Evolutionary conservation across 2,329 filamentous ascomycete genomes (phyloP).

Genomic region (Calonectria montana): DNA sequence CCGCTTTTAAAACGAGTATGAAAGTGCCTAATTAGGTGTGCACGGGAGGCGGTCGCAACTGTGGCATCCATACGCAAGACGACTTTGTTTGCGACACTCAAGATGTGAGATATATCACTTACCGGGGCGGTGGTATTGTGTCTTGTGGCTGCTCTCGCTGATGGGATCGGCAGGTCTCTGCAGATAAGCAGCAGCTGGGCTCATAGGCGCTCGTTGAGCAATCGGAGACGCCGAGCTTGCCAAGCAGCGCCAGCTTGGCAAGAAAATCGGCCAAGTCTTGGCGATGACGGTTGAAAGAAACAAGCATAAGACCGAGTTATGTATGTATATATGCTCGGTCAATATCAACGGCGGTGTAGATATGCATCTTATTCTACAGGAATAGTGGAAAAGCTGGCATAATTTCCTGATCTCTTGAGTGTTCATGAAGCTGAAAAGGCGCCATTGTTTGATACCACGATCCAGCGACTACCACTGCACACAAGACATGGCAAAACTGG

Average conservation of each 20-base stretch:
- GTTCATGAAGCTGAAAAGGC: background rate
- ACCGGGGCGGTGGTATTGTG: background rate
- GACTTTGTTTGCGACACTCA: background rate
- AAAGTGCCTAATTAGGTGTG: background rate
- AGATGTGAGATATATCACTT: background rate
- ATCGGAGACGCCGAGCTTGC: background rate
- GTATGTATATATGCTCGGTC: background rate
- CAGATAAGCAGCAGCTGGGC: background rate
- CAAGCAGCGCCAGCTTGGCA: background rate
- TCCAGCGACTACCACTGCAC: background rate
- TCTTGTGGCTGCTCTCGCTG: background rate
- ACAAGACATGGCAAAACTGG: background rate
- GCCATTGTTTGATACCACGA: background rate
- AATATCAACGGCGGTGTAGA: background rate
- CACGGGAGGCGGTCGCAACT: background rate
- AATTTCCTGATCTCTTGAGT: background rate
- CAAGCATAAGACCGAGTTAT: background rate
- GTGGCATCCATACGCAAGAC: background rate
- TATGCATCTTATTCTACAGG: too few relatives aligned
- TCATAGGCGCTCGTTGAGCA: background rate
- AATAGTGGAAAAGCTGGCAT: too few relatives aligned
- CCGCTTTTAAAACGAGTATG: background rate
- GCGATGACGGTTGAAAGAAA: background rate
- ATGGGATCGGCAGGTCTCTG: background rate
- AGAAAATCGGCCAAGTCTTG: background rate